phyloP scores from a whole-genome alignment of 2,329 filamentous ascomycete species.

The Nectriaceae sp. region DNA sequence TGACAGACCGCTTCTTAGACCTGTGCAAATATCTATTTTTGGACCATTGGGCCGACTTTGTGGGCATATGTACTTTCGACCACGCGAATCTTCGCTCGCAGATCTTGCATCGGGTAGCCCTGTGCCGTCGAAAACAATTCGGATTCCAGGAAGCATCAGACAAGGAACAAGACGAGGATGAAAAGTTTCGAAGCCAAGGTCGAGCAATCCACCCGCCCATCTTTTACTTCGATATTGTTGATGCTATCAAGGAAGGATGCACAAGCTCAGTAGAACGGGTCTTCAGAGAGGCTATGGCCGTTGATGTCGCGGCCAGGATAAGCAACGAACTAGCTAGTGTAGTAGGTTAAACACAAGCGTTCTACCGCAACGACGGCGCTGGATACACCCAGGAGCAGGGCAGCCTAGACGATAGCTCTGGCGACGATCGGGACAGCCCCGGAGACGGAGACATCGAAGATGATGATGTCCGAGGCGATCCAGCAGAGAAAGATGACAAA shows the following conservation, averaged over 20 bases:
- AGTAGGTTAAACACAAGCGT: neutral
- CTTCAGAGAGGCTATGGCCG: neutral
- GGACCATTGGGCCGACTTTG: neutral
- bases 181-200: too few species aligned
- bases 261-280: neutral
- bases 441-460: neutral
- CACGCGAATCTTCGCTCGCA: neutral
- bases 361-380: neutral
- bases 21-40: neutral
- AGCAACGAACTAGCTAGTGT: neutral
- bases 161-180: too few species aligned
- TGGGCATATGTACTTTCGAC: neutral
- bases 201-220: neutral
- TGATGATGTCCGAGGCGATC: neutral
- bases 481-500: neutral
- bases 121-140: neutral
- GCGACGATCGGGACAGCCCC: neutral
- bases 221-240: neutral
- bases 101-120: neutral
- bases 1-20: neutral
- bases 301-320: neutral
- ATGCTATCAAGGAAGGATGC: neutral
- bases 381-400: neutral
- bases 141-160: too few species aligned
- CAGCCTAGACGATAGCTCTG: neutral